Evolutionary conservation across 768 basidiomycete genomes (phyloP).

Genomic region (Mycena latifolia): DNA sequence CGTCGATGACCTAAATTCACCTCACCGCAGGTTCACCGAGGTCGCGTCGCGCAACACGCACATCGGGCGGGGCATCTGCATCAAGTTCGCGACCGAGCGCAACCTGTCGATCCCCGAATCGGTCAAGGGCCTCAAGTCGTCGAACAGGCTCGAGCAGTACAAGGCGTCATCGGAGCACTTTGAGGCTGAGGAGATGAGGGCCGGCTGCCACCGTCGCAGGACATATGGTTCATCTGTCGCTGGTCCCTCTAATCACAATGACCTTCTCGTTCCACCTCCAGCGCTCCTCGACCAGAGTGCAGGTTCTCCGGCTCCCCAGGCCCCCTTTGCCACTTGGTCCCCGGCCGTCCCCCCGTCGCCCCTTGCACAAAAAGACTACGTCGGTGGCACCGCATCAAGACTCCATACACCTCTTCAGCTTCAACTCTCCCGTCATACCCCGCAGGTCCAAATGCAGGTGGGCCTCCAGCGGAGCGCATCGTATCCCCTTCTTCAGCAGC

Average conservation of each 20-base stretch:
- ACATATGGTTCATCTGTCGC: neutral
- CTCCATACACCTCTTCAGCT: neutral
- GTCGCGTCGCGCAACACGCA: slow-evolving; percentile 1
- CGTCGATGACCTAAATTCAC: neutral
- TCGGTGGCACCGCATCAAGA: too few species aligned
- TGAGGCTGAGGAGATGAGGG: neutral
- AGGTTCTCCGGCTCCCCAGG: too few species aligned
- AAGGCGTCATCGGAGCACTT: slow-evolving; percentile 14
- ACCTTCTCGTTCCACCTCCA: too few species aligned
- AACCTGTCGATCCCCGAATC: neutral
- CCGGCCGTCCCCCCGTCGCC: too few species aligned
- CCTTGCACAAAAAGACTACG: too few species aligned
- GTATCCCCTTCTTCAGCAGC: neutral
- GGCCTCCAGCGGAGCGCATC: slow-evolving; percentile 5
- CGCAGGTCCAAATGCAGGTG: neutral
- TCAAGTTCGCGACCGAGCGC: neutral
- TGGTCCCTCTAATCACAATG: neutral
- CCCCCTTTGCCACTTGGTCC: too few species aligned
- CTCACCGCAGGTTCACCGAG: slow-evolving; percentile 3
- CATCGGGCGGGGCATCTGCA: neutral
- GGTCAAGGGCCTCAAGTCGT: neutral
- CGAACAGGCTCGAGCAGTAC: neutral
- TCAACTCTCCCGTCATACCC: neutral
- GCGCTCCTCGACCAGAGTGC: too few species aligned
- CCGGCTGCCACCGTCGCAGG: too few species aligned